A percentile compares a stretch with the other conserved stretches of the same genome.
These are phyloP conservation scores for Zygosaccharomyces bisporus DNA, from an alignment of 805 yeast genomes.

Conservation along the genomic window DNA sequence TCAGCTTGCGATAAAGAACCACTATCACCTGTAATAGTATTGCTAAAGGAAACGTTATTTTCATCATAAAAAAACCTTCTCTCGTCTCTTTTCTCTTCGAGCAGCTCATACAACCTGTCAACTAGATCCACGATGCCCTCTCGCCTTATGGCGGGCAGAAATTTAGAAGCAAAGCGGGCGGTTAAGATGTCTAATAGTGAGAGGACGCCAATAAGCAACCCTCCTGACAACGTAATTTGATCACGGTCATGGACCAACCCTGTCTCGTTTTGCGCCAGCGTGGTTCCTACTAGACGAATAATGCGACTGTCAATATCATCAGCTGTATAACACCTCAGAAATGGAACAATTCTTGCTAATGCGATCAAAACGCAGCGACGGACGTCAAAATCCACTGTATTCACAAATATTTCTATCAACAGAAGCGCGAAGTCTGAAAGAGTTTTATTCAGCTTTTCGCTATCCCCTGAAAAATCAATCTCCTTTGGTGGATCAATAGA, in stretches of 20 bases:
- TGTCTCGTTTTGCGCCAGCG: slow-evolving; percentile 52
- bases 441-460: slow-evolving; percentile 35
- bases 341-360: slow-evolving; percentile 48
- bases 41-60: slow-evolving; percentile 11
- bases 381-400: slow-evolving; percentile 64
- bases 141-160: slow-evolving; percentile 51
- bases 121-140: slow-evolving; percentile 50
- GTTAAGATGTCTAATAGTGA: slow-evolving; percentile 46
- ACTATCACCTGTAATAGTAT: slow-evolving; percentile 17
- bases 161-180: slow-evolving; percentile 42
- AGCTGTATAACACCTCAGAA: slow-evolving; percentile 37
- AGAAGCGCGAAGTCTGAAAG: slow-evolving; percentile 47
- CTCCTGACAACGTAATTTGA: slow-evolving; percentile 9
- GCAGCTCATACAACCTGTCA: slow-evolving; percentile 7
- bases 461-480: slow-evolving; percentile 25
- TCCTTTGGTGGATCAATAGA: slow-evolving; percentile 29
- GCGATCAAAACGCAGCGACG: slow-evolving; percentile 55
- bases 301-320: slow-evolving; percentile 37
- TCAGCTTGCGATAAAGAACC: slow-evolving; percentile 18
- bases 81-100: slow-evolving; percentile 22
- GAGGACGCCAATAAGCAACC: slow-evolving; percentile 49
- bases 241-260: slow-evolving; percentile 22
- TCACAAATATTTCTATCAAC: slow-evolving; percentile 60
- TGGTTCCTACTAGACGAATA: slow-evolving; percentile 53
- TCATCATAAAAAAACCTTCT: slow-evolving; percentile 17